Conservation (phyloP, 1,284 basidiomycete genomes). For the Malassezia yamatoensis region DNA sequence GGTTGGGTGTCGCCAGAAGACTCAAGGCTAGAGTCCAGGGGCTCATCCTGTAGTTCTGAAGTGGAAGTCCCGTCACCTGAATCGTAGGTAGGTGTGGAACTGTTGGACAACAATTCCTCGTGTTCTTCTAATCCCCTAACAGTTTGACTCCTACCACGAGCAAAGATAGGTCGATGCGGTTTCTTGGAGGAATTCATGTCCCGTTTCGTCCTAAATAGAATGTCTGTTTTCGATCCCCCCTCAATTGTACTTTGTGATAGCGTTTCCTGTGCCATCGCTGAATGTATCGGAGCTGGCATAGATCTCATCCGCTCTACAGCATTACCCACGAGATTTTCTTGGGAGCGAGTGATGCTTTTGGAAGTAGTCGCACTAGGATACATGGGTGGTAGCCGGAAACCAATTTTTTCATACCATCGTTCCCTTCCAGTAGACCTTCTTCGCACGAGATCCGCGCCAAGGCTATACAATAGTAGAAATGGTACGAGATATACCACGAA, state of each 20-base stretch:
- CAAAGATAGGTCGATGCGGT: background rate
- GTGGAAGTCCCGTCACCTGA: background rate
- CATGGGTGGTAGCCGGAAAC: slow-evolving; percentile 28
- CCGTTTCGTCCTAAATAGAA: no score
- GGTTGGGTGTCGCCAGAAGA: slow-evolving; percentile 21
- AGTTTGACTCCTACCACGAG: background rate
- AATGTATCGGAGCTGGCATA: no score
- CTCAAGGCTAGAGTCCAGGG: no score
- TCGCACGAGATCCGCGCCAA: background rate
- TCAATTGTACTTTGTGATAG: no score
- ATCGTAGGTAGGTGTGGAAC: background rate
- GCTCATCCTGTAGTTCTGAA: no score
- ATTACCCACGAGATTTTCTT: no score
- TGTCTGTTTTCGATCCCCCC: no score
- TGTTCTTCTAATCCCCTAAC: background rate
- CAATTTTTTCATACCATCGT: slow-evolving; percentile 30
- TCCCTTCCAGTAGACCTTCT: slow-evolving; percentile 4
- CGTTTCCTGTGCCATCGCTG: no score
- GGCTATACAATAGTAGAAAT: slow-evolving; percentile 45
- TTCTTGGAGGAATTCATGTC: no score
- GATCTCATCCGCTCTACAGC: no score
- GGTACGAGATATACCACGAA: slow-evolving; percentile 84
- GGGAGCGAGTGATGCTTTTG: no score
- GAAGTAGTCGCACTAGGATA: background rate
- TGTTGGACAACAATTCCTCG: background rate